These are phyloP conservation scores for Boletus bicolor DNA, from an alignment of 768 basidiomycete genomes.

Conservation along the genomic window DNA sequence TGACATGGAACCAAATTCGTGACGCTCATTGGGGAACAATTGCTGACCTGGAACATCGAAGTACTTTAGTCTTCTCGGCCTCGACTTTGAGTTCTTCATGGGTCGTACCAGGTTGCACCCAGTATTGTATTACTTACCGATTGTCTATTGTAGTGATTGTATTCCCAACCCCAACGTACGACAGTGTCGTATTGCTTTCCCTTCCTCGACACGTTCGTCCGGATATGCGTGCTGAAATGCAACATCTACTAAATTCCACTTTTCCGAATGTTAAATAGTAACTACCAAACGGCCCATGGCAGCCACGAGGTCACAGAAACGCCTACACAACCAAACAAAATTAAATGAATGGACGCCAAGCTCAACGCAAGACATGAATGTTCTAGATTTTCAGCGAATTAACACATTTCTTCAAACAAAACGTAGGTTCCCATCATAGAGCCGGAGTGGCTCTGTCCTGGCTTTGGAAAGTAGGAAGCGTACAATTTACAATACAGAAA, in stretches of 20 bases:
- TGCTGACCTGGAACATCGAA: conserved; percentile 9
- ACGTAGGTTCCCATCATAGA: background rate
- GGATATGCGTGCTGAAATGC: conserved; percentile 9
- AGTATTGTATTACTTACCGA: conserved; percentile 25
- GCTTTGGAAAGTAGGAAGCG: background rate
- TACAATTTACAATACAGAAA: conserved; percentile 1
- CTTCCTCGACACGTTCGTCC: conserved; percentile 1
- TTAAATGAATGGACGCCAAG: conserved; percentile 2
- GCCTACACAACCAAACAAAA: conserved; percentile 4
- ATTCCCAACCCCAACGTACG: conserved; percentile 8
- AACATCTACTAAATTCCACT: background rate
- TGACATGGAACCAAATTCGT: conserved; percentile 26
- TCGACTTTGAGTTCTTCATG: conserved; percentile 3
- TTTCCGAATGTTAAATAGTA: background rate
- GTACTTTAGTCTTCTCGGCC: conserved; percentile 11
- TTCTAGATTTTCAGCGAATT: conserved; percentile 1
- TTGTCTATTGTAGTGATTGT: conserved; percentile 18
- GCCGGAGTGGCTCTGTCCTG: background rate
- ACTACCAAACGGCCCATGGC: background rate
- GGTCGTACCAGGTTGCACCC: conserved; percentile 7
- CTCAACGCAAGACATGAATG: conserved; percentile 6
- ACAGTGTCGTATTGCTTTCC: conserved; percentile 3
- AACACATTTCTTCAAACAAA: background rate
- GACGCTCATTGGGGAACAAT: conserved; percentile 7
- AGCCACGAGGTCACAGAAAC: background rate